Evolutionary conservation across 805 yeast genomes (phyloP), one percentile per base, ranked within the genome.

Genomic region (Cyberlindnera galapagoensis): DNA sequence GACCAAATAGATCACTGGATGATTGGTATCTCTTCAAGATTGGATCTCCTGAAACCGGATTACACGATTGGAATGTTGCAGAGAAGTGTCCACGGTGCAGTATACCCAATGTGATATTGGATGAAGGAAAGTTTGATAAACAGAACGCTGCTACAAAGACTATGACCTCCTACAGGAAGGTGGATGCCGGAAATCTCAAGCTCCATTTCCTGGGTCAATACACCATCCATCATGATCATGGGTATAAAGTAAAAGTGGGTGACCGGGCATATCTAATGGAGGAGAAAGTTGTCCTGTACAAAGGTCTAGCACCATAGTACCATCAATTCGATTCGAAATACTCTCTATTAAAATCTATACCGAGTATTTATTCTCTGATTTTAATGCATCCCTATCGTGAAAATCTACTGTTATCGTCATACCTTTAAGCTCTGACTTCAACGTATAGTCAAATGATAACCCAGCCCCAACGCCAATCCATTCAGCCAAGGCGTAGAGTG

Each of bases 41-140:
- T 9, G 36, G 30, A 3, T 14, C 33, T 9, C 21, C 26, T 4
- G 20, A 24, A 6, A 20, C n/a, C 2, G 20, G 25, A 6, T 18
- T 21, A 3, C 42, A 38, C 21, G 18, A 31, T 13, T 44, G 46
- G 40, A 32, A 39, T 6, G 31, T 35, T 2, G 43, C 43, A 4
- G 40, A 38, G 12, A 47, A 43, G 30, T 36, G 44, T 27, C 41
- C 46, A 16, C 26, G 52, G 24, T 47, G 52, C 30, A 30, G 38
- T 7, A 37, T 47, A 19, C 46, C 50, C 4, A 45, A 47, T 34
- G 44, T 43, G 9, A 35, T 34, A 6, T n/a, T 45, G 16, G 34
- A 34, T 1, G 30, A 24, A 5, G 52, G 52, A 3, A 31, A 13
- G 2, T 35, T 45, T 14, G 50, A 45, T 24, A 42, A 42, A 26